A percentile compares a stretch with the other conserved stretches of the same genome.
These are phyloP conservation scores for Tulasnella sp. DNA, from an alignment of 768 basidiomycete genomes.

Conservation along the genomic window DNA sequence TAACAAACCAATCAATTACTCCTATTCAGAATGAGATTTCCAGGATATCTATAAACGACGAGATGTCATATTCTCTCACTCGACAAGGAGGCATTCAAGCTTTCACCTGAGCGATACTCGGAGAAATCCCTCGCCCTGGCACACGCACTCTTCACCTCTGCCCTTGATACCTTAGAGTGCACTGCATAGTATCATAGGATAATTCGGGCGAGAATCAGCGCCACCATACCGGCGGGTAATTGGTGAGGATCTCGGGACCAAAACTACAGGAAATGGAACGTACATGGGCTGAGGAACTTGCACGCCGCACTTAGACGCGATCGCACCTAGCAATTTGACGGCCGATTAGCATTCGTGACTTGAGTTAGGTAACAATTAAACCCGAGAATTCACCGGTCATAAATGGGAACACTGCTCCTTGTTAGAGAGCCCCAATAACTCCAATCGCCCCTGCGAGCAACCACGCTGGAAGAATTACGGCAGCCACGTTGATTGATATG, in stretches of 20 bases:
- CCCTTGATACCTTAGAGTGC: not conserved
- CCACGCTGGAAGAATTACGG: not conserved
- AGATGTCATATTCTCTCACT: not conserved
- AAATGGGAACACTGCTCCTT: slow-evolving; percentile 56
- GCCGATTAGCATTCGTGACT: not conserved
- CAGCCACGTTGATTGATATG: not conserved
- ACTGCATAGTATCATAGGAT: not conserved
- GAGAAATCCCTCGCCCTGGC: not conserved
- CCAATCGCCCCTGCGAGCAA: slow-evolving; percentile 21
- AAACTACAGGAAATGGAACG: not conserved
- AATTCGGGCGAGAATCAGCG: not conserved
- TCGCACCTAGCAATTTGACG: not conserved
- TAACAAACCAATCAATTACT: too few species aligned
- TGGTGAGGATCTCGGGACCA: not conserved
- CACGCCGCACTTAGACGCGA: not conserved
- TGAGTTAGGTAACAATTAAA: not conserved
- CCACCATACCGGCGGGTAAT: not conserved
- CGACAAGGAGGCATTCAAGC: not conserved
- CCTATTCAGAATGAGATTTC: too few species aligned
- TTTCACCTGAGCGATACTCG: not conserved
- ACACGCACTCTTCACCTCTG: not conserved
- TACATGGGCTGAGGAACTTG: not conserved
- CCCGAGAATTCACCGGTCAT: slow-evolving; percentile 29
- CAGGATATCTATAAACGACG: not conserved
- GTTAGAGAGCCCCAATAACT: slow-evolving; percentile 31